Base-by-base conservation (phyloP, 768 basidiomycete genomes). In the Sarcodon aspratus region DNA sequence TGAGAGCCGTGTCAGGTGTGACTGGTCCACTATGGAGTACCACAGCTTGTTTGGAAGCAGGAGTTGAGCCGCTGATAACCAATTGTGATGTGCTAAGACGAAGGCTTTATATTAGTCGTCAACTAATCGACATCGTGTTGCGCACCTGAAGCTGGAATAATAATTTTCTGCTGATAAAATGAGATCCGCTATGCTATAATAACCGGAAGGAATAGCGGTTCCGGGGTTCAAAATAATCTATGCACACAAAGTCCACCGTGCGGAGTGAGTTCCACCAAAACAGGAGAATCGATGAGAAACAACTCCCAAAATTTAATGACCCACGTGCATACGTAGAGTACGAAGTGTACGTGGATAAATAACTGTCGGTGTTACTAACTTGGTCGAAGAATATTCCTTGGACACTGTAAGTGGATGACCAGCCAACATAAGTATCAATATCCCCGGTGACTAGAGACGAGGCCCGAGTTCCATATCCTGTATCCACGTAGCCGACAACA, bases 331-430 rank as follows among this genome's bases (percentile, higher is more conserved):
- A 32, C 1, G 52, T 32, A 3, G 55, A 51, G 45, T 58, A 66
- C 6, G 37, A 47, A 37, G 57, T 48, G 43, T 68, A 69, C 40
- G 43, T 52, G 1, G 52, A 33, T 8, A 67, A 31, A n/a, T 57
- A 45, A 4, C 21, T 36, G 9, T 49, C 46, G 13, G 48, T 48
- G 2, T 55, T 57, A 7, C 54, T 46, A 3, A 59, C 63, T 50
- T 69, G 59, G 44, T 69, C 67, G 53, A 67, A 66, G 52, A 68
- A 68, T 15, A 69, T 65, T 1, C 68, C 67, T 15, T 62, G 55
- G 0, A 56, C 58, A 9, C 55, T 48, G 49, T 67, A 69, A 1
- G 61, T 48, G 9, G 53, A 47, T 0, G 49, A 47, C 68, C 68
- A 69, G 1, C 52, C 48, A 5, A 50, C 52, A 45, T 68, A 69